These are phyloP conservation scores for Mimosa pudica DNA, from an alignment of 306 rosid genomes.

Conservation along the genomic window DNA sequence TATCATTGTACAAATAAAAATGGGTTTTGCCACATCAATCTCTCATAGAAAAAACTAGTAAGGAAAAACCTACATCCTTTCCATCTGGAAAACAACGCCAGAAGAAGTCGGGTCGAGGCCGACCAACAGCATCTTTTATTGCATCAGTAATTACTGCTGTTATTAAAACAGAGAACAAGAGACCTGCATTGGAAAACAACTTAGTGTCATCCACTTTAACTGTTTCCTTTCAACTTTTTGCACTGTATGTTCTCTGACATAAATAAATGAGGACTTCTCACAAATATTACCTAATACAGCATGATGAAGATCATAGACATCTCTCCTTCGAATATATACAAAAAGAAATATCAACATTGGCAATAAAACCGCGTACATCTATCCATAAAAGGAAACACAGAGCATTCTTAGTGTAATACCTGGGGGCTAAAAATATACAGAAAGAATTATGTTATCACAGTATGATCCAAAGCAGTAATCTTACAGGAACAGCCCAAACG, in stretches of 20 bases:
- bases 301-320: constrained; percentile 90
- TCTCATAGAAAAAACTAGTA: constrained; percentile 20
- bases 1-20: neutral
- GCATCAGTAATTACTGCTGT: constrained; percentile 78
- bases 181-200: constrained; percentile 58
- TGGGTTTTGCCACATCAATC: neutral
- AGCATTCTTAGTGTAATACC: constrained; percentile 18
- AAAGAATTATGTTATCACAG: neutral
- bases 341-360: constrained; percentile 66
- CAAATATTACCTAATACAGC: constrained; percentile 72
- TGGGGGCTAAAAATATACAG: neutral
- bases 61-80: constrained; percentile 67
- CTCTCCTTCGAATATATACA: constrained; percentile 74
- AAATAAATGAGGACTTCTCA: neutral
- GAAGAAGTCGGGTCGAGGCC: constrained; percentile 95
- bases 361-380: constrained; percentile 71
- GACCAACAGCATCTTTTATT: constrained; percentile 82
- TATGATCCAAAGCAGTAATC: constrained; percentile 39
- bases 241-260: constrained; percentile 8
- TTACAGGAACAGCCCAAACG: constrained; percentile 80
- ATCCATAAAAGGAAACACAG: constrained; percentile 35
- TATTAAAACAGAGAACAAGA: constrained; percentile 65
- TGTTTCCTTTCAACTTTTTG: constrained; percentile 24
- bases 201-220: constrained; percentile 24
- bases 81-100: constrained; percentile 99